Evolutionary conservation across 495 filamentous ascomycete species (phyloP).

Genomic region (Xylaria cubensis): DNA sequence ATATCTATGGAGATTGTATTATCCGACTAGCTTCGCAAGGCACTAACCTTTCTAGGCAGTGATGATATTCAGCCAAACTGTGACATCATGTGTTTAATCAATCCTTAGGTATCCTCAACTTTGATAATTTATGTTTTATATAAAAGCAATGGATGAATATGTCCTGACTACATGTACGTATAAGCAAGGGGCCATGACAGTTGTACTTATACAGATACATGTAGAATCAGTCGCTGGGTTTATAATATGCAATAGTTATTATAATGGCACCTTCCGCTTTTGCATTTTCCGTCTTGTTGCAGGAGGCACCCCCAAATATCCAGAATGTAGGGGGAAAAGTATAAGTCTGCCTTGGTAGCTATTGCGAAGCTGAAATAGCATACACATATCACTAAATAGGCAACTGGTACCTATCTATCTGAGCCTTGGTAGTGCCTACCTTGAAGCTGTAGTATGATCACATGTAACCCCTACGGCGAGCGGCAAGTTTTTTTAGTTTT

Average conservation of each 20-base stretch:
- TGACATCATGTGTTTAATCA: constrained; percentile 22
- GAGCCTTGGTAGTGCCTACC: no score
- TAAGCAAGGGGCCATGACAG: not conserved
- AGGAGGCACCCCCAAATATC: not conserved
- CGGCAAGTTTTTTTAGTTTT: not conserved
- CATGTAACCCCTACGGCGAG: not conserved
- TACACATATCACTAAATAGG: not conserved
- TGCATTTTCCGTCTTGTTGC: not conserved
- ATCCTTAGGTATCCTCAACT: no score
- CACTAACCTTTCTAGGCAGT: constrained; percentile 13
- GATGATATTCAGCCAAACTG: not conserved
- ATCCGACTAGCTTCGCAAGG: constrained; percentile 12
- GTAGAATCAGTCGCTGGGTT: not conserved
- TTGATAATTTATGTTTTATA: not conserved
- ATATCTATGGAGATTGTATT: constrained; percentile 23
- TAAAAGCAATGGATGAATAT: not conserved
- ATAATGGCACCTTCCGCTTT: not conserved
- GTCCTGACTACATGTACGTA: no score
- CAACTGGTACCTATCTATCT: not conserved
- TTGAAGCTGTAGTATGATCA: not conserved
- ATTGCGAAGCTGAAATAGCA: not conserved
- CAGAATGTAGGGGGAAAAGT: not conserved
- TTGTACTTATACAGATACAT: not conserved
- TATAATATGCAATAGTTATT: not conserved
- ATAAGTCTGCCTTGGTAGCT: not conserved